A percentile compares a stretch with the other conserved stretches of the same genome.
These are phyloP conservation scores for Laburnicola sp. DNA, from an alignment of 2,329 filamentous ascomycete genomes.

Conservation along the genomic window DNA sequence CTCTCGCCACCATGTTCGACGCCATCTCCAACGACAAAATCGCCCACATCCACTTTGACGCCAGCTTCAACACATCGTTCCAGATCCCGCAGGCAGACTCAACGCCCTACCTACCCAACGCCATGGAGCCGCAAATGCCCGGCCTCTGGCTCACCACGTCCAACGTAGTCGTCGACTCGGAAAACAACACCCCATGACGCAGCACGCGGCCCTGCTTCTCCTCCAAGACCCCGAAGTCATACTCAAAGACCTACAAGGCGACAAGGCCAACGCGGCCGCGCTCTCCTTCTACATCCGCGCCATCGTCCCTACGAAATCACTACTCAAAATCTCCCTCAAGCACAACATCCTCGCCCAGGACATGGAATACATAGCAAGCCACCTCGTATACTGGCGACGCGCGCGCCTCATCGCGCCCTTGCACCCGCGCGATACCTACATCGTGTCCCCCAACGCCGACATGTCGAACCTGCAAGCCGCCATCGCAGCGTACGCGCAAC, in stretches of 20 bases:
- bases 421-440: slow-evolving; percentile 86
- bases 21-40: slow-evolving; percentile 84
- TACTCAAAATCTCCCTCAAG: slow-evolving; percentile 73
- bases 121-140: slow-evolving; percentile 68
- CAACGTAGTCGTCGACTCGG: slow-evolving; percentile 71
- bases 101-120: slow-evolving; percentile 70
- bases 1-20: slow-evolving; percentile 79
- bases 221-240: slow-evolving; percentile 82
- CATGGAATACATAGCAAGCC: slow-evolving; percentile 83
- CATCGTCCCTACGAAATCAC: slow-evolving; percentile 62
- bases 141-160: slow-evolving; percentile 88
- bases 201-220: slow-evolving; percentile 83
- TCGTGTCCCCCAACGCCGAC: slow-evolving; percentile 88
- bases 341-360: slow-evolving; percentile 76
- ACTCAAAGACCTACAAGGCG: slow-evolving; percentile 67
- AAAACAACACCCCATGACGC: slow-evolving; percentile 69
- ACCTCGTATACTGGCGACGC: slow-evolving; percentile 94
- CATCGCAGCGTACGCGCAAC: slow-evolving; percentile 70
- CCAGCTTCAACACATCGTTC: slow-evolving; percentile 60
- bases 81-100: slow-evolving; percentile 67
- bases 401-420: slow-evolving; percentile 90
- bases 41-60: slow-evolving; percentile 77
- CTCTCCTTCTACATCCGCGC: slow-evolving; percentile 73
- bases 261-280: slow-evolving; percentile 74
- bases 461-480: slow-evolving; percentile 70